Evolutionary conservation across 176 grass and related monocot genomes (phyloP).

Genomic region (Miscanthus lutarioriparius): DNA sequence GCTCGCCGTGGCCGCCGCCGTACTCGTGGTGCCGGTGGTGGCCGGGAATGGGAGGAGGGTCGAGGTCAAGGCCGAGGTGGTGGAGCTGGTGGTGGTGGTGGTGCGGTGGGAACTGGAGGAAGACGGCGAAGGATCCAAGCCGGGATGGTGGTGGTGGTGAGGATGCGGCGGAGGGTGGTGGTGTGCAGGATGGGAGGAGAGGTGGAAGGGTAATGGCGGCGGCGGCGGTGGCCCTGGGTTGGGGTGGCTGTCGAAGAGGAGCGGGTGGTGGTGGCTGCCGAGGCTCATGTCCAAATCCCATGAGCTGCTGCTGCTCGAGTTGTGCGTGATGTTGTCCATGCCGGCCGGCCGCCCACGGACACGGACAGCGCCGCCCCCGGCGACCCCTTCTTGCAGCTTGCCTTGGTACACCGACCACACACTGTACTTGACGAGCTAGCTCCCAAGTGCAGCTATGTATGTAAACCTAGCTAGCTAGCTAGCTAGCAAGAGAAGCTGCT

Average conservation of each 20-base stretch:
- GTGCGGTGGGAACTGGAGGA: conserved; percentile 40
- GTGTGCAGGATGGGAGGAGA: background rate
- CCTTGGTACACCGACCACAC: background rate
- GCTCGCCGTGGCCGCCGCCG: background rate
- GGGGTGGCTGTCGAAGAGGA: conserved; percentile 65
- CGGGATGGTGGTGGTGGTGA: conserved; percentile 28
- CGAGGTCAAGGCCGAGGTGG: conserved; percentile 44
- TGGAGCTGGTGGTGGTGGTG: conserved; percentile 39
- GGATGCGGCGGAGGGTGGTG: conserved; percentile 22
- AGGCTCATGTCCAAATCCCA: conserved; percentile 95
- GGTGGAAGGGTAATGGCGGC: conserved; percentile 43
- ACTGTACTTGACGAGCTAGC: background rate
- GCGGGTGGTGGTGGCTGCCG: conserved; percentile 60
- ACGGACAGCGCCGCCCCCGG: background rate
- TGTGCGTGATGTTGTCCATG: conserved; percentile 69
- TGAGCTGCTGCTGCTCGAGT: conserved; percentile 76
- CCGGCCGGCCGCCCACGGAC: background rate
- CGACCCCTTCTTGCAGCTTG: background rate
- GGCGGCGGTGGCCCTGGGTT: background rate
- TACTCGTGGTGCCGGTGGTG: conserved; percentile 30
- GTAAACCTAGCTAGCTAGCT: background rate
- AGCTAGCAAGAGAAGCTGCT: background rate
- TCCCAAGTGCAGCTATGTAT: background rate
- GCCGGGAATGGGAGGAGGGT: conserved; percentile 29
- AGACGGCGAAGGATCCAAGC: conserved; percentile 44